phyloP scores from a whole-genome alignment of 2,329 filamentous ascomycete genomes.

The Hypoxylon sp. region DNA sequence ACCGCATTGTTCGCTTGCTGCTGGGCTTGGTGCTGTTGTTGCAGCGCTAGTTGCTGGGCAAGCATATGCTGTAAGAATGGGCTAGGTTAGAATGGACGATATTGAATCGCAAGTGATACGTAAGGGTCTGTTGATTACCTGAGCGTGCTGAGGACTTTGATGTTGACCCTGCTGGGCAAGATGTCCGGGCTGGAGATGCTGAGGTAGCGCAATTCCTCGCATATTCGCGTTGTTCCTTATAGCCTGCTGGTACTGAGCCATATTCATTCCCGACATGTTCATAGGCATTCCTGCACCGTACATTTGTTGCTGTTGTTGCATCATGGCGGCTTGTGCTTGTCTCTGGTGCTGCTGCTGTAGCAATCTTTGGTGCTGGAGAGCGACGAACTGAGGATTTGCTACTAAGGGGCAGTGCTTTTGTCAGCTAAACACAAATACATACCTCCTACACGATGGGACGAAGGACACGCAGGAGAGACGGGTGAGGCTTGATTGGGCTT shows the following conservation, averaged over 20 bases:
- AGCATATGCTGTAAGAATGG: constrained; percentile 22
- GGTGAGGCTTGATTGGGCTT: constrained; percentile 27
- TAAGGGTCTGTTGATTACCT: constrained; percentile 33
- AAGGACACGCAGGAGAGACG: not conserved
- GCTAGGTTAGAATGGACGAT: constrained; percentile 2
- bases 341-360: constrained; percentile 44
- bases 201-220: constrained; percentile 53
- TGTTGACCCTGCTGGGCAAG: constrained; percentile 46
- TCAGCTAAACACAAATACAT: constrained; percentile 15
- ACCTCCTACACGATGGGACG: not conserved
- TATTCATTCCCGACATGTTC: constrained; percentile 48
- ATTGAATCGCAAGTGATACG: not conserved
- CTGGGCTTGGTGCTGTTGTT: constrained; percentile 53
- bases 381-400: constrained; percentile 46
- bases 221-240: constrained; percentile 51
- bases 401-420: constrained; percentile 10
- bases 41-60: constrained; percentile 47
- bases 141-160: constrained; percentile 41
- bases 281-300: constrained; percentile 52
- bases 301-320: constrained; percentile 49
- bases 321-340: no score
- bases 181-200: constrained; percentile 54
- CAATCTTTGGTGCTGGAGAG: constrained; percentile 40
- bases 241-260: constrained; percentile 53
- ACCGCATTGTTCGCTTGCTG: constrained; percentile 54